These are phyloP conservation scores for Haberlea rhodopensis DNA, from an alignment of 257 asterid species.

Conservation along the genomic window DNA sequence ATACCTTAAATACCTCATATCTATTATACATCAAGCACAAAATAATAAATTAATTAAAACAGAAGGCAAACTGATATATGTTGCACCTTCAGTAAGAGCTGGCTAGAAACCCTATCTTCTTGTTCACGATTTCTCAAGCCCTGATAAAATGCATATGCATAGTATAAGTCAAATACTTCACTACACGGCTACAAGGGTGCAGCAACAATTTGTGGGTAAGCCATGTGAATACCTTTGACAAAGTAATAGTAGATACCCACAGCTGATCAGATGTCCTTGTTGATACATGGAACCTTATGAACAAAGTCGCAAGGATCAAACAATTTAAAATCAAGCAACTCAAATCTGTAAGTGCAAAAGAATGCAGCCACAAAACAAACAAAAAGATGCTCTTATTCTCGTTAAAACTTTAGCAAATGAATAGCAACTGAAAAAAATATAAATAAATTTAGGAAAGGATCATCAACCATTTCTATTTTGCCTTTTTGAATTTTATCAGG, in stretches of 20 bases:
- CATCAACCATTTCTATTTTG: not conserved
- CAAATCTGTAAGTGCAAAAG: not conserved
- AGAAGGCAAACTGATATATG: conserved; percentile 1
- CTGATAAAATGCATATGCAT: conserved; percentile 37
- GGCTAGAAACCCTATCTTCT: conserved; percentile 90
- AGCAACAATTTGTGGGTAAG: conserved; percentile 14
- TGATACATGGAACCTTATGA: conserved; percentile 73
- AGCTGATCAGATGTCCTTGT: conserved; percentile 76
- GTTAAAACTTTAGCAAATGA: not conserved
- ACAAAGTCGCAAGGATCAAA: conserved; percentile 19
- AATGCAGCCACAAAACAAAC: not conserved
- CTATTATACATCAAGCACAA: not conserved
- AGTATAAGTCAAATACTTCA: conserved; percentile 15
- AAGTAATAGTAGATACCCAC: conserved; percentile 63
- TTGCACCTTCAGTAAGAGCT: conserved; percentile 71
- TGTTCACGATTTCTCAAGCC: conserved; percentile 87
- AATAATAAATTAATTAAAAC: no score
- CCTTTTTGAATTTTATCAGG: not conserved
- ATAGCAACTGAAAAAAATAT: not conserved
- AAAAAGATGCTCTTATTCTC: not conserved
- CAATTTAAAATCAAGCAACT: conserved; percentile 10
- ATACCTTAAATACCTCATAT: conserved; percentile 1
- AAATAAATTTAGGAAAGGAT: not conserved
- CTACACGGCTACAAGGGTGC: conserved; percentile 17
- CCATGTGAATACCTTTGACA: conserved; percentile 66